Conservation (phyloP, 176 grass and related monocot species). For the Rhynchospora tenuis region DNA sequence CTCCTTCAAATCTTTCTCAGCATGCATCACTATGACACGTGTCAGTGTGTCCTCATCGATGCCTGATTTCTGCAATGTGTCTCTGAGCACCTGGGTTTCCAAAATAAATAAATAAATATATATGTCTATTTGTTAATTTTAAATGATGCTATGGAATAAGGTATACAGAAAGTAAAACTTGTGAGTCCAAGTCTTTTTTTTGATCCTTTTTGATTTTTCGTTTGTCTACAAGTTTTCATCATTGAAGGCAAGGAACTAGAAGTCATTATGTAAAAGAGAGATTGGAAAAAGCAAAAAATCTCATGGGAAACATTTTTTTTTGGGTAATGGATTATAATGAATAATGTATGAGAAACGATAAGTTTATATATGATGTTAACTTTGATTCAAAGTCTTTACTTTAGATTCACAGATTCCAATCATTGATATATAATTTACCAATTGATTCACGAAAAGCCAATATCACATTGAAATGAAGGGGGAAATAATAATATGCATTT, state of each 20-base stretch:
- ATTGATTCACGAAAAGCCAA: neutral
- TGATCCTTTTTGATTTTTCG: no score
- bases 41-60: conserved; percentile 57
- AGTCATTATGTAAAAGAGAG: no score
- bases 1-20: conserved; percentile 67
- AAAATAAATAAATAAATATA: conserved; percentile 1
- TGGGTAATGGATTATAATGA: no score
- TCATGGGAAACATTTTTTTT: no score
- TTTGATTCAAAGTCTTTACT: neutral
- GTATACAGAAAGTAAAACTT: no score
- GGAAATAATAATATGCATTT: neutral
- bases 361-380: no score
- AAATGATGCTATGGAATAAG: neutral
- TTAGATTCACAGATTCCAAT: neutral
- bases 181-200: no score
- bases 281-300: no score
- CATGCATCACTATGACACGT: conserved; percentile 53
- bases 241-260: no score
- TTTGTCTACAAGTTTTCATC: no score
- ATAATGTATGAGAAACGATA: no score
- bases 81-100: conserved; percentile 36
- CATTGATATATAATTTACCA: neutral
- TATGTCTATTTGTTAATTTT: neutral
- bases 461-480: neutral
- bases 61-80: conserved; percentile 29